A percentile compares a stretch with the other conserved stretches of the same genome.
These are phyloP conservation scores for Pulveroboletus sp. DNA, from an alignment of 768 basidiomycete genomes.

Conservation along the genomic window DNA sequence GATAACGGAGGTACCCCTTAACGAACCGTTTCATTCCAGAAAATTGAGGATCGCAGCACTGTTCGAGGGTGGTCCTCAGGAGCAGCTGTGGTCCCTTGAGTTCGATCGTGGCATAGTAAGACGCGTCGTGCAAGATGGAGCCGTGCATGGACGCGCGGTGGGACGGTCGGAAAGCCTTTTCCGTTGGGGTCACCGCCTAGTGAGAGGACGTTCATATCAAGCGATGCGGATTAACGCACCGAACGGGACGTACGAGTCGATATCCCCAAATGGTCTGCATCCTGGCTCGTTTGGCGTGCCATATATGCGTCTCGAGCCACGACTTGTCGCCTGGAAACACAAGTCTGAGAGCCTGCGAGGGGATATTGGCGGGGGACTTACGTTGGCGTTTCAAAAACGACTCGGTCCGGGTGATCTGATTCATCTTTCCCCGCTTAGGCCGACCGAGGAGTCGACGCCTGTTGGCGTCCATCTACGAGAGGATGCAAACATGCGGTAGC, in stretches of 20 bases:
- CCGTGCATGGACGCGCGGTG: conserved; percentile 84
- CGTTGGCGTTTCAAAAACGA: conserved; percentile 70
- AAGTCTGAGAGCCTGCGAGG: background rate
- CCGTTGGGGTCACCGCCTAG: conserved; percentile 81
- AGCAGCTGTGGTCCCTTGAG: conserved; percentile 59
- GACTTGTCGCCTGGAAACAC: conserved; percentile 67
- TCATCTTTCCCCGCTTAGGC: conserved; percentile 64
- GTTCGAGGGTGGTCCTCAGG: conserved; percentile 48
- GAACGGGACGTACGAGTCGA: conserved; percentile 54
- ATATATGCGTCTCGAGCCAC: conserved; percentile 96
- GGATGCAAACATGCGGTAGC: conserved; percentile 30
- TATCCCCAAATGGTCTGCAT: conserved; percentile 95
- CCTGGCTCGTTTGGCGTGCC: conserved; percentile 96
- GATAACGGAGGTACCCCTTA: background rate
- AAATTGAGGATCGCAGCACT: conserved; percentile 63
- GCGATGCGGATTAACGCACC: no score
- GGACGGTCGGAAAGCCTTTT: conserved; percentile 89
- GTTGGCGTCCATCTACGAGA: conserved; percentile 49
- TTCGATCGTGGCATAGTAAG: conserved; percentile 76
- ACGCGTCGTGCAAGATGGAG: conserved; percentile 86
- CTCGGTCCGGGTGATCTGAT: conserved; percentile 54
- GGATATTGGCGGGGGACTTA: conserved; percentile 28
- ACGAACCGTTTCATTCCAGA: conserved; percentile 60
- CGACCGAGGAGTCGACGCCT: conserved; percentile 40
- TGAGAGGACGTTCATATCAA: background rate